phyloP scores from a whole-genome alignment of 2,329 filamentous ascomycete genomes.

The Endocalyx cinctus region DNA sequence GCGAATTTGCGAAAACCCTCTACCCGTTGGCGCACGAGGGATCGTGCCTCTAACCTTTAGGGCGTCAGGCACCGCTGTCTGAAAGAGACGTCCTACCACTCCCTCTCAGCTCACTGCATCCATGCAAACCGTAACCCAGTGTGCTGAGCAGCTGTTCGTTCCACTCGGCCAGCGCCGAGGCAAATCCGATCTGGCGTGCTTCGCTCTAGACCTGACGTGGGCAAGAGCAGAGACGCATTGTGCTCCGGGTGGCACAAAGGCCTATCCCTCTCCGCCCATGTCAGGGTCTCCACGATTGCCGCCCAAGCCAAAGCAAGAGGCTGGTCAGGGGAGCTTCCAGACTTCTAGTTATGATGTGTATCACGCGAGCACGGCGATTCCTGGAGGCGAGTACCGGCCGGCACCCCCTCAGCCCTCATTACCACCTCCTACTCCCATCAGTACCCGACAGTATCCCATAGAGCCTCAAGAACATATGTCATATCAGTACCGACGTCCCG shows the following conservation, averaged over 20 bases:
- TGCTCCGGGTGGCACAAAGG: slow-evolving; percentile 50
- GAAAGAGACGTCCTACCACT: slow-evolving; percentile 6
- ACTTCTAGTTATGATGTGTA: slow-evolving; percentile 47
- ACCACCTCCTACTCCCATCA: slow-evolving; percentile 16
- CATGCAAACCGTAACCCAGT: slow-evolving; percentile 51
- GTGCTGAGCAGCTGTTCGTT: slow-evolving; percentile 38
- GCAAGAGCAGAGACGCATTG: slow-evolving; percentile 50
- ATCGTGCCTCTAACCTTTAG: too few species aligned
- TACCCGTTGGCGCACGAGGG: too few species aligned
- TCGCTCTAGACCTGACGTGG: slow-evolving; percentile 53
- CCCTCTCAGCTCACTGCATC: slow-evolving; percentile 28
- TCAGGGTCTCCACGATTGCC: slow-evolving; percentile 62
- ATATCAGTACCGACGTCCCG: slow-evolving; percentile 35
- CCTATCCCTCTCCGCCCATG: slow-evolving; percentile 71
- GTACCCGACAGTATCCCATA: slow-evolving; percentile 32
- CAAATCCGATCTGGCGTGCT: slow-evolving; percentile 49
- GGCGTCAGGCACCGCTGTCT: slow-evolving; percentile 8
- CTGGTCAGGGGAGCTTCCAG: slow-evolving; percentile 44
- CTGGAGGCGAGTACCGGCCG: slow-evolving; percentile 32
- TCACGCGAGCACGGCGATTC: slow-evolving; percentile 33
- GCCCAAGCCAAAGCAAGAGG: slow-evolving; percentile 54
- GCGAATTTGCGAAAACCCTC: too few species aligned
- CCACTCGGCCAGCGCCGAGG: slow-evolving; percentile 57
- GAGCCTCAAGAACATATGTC: slow-evolving; percentile 35
- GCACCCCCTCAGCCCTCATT: slow-evolving; percentile 25